A percentile compares a stretch with the other conserved stretches of the same genome.
Evolutionary conservation across 768 basidiomycete species (phyloP).

Genomic region (Tulasnella sp.): DNA sequence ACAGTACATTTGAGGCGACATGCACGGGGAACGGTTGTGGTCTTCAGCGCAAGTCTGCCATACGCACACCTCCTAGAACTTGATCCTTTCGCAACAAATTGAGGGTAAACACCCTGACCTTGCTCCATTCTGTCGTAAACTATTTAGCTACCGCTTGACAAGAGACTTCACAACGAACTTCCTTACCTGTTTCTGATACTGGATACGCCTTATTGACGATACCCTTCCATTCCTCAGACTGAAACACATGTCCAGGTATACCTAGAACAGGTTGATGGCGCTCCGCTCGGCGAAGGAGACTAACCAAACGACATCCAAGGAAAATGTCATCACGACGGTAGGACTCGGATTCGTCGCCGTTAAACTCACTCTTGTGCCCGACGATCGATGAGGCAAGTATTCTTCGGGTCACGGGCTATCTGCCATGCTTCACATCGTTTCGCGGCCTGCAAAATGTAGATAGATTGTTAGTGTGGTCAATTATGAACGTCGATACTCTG

Average conservation of each 20-base stretch:
- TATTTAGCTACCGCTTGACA: no score
- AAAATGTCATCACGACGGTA: neutral
- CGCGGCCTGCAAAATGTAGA: neutral
- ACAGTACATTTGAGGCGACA: no score
- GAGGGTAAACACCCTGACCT: no score
- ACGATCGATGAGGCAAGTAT: neutral
- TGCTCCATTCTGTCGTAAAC: no score
- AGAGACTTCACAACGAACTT: no score
- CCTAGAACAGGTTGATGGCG: neutral
- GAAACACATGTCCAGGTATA: no score
- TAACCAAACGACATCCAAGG: neutral
- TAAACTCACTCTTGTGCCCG: neutral
- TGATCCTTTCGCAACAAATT: no score
- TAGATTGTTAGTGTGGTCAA: neutral
- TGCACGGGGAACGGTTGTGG: no score
- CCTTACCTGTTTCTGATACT: neutral
- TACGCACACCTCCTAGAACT: no score
- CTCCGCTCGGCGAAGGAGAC: no score
- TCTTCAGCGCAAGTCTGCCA: no score
- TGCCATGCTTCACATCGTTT: neutral
- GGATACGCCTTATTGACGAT: neutral
- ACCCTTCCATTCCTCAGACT: neutral
- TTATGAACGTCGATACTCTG: neutral
- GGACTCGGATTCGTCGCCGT: neutral
- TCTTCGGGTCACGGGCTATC: neutral